Evolutionary conservation across 2,329 filamentous ascomycete genomes (phyloP), one percentile per base, ranked within the genome.

Genomic region (Cordyceps cicadae): DNA sequence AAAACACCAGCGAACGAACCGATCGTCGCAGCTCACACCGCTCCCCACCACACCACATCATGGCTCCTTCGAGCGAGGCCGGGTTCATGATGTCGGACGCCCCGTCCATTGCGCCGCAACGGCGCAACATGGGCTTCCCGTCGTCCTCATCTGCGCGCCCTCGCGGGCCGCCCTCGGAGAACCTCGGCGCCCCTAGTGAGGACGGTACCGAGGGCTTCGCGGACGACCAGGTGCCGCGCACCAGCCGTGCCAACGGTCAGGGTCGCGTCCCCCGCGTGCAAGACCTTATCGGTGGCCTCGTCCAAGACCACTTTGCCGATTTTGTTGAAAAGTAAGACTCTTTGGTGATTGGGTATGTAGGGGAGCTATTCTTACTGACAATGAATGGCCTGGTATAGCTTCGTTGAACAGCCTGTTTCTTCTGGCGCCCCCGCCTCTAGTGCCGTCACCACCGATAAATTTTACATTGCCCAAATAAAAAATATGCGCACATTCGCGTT

Each of bases 381-480:
- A 24, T 5, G 8, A 48, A 24, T 5, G 7, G n/a, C 6, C n/a
- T 5, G 26, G 3, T n/a, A 12, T 63, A 84, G 81, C 68, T 93
- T 87, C 70, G 78, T 84, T 61, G 88, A 92, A 73, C 87, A 89
- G 19, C 85, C 85, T 3, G 77, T 81, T 6, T 78, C 86, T 3
- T 88, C 84, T 15, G 81, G 80, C 50, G 77, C 80, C 7, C 86
- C 87, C 11, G 78, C 83, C 3, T 88, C 89, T 17, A 90, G 87
- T 69, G 86, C 86, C 32, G 79, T 86, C 51, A 87, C 86, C 4
- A 90, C 88, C 29, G 87, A 92, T 76, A 90, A 88, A 71, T 92
- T 92, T 77, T 95, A 94, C 72, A 81, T 94, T 62, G 88, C 88
- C 54, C 90, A 92, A 75, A 90, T 95, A 67, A 86, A 89, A 69